phyloP scores from a whole-genome alignment of 129 eudicot genomes.

The Flaveria linearis region DNA sequence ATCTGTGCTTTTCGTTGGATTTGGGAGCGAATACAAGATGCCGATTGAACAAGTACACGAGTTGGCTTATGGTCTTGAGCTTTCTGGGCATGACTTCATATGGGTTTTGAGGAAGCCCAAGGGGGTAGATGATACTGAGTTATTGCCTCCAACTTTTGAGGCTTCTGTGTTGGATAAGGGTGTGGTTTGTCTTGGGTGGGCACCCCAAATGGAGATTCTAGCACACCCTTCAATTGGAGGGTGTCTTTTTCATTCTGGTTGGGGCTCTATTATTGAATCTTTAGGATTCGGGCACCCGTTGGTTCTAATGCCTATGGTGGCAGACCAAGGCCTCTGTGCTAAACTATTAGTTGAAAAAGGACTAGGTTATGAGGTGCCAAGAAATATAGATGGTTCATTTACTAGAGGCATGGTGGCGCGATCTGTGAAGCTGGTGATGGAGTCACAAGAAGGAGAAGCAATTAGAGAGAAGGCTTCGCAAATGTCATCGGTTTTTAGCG shows the following conservation, averaged over 20 bases:
- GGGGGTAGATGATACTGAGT: conserved; percentile 28
- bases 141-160: conserved; percentile 43
- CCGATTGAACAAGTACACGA: conserved; percentile 51
- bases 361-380: conserved; percentile 55
- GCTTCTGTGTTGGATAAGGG: conserved; percentile 35
- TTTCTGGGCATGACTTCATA: conserved; percentile 46
- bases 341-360: conserved; percentile 54
- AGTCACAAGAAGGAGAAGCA: conserved; percentile 36
- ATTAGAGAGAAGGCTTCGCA: conserved; percentile 38
- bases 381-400: conserved; percentile 56
- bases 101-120: conserved; percentile 57
- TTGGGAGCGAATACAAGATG: conserved; percentile 61
- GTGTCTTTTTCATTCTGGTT: conserved; percentile 59
- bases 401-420: conserved; percentile 38
- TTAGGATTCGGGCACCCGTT: conserved; percentile 51
- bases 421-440: conserved; percentile 46
- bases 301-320: conserved; percentile 54
- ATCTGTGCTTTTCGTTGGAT: conserved; percentile 55
- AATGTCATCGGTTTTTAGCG: conserved; percentile 36
- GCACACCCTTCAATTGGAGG: conserved; percentile 60
- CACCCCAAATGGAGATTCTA: conserved; percentile 56
- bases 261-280: conserved; percentile 53
- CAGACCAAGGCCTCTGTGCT: conserved; percentile 55
- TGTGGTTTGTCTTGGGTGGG: conserved; percentile 51
- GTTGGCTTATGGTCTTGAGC: conserved; percentile 51